A percentile compares a stretch with the other conserved stretches of the same genome.
These are phyloP conservation scores for Dioscorea alata DNA, from an alignment of 106 monocot genomes.

Conservation along the genomic window DNA sequence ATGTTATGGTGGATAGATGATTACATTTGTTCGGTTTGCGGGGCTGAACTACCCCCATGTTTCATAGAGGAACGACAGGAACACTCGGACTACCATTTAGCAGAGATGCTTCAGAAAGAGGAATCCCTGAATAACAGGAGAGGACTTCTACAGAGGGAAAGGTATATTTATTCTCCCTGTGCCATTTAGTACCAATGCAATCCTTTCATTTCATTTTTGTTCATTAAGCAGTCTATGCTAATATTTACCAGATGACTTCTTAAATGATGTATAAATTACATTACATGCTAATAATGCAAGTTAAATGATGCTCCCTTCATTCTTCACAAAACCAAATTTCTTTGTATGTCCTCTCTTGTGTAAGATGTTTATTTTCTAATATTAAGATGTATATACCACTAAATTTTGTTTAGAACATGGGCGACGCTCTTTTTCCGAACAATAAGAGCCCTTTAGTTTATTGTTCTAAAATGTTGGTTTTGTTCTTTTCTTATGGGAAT, in stretches of 20 bases:
- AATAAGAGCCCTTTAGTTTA: neutral
- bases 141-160: slow-evolving; percentile 4
- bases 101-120: slow-evolving; percentile 70
- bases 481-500: no score
- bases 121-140: slow-evolving; percentile 25
- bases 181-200: neutral
- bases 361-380: no score
- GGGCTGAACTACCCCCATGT: slow-evolving; percentile 64
- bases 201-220: neutral
- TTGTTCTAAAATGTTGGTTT: neutral
- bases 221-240: neutral
- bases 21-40: slow-evolving; percentile 84
- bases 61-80: slow-evolving; percentile 81
- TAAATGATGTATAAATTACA: neutral
- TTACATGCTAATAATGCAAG: neutral
- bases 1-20: slow-evolving; percentile 50
- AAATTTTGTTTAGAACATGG: no score
- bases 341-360: no score
- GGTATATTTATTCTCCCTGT: slow-evolving; percentile 16
- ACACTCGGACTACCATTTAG: slow-evolving; percentile 87
- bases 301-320: neutral
- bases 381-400: no score
- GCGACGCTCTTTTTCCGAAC: neutral
- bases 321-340: no score
- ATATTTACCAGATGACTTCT: neutral